Evolutionary conservation across 306 rosid species (phyloP).

Genomic region (Pyrus betulifolia): DNA sequence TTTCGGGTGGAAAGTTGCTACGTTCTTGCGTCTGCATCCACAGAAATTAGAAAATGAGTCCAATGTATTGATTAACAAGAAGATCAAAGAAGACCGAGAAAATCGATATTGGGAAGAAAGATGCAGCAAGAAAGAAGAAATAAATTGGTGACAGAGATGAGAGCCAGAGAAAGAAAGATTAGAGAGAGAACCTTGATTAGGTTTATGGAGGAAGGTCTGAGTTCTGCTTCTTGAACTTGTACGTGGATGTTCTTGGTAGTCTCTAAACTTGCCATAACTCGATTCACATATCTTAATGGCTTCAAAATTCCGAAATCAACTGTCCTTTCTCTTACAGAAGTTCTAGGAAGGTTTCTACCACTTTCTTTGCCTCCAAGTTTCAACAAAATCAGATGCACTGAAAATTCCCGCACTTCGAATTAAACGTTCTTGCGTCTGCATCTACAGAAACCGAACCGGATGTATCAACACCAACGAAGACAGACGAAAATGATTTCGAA

Average conservation of each 20-base stretch:
- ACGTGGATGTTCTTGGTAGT: background rate
- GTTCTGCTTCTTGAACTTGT: conserved; percentile 17
- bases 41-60: too few relatives aligned
- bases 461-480: background rate
- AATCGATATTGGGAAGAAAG: too few relatives aligned
- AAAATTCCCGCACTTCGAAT: background rate
- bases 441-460: too few relatives aligned
- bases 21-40: background rate
- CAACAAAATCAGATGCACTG: background rate
- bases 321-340: background rate
- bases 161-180: conserved; percentile 16
- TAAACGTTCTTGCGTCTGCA: background rate
- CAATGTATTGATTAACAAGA: too few relatives aligned
- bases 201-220: background rate
- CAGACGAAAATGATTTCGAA: background rate
- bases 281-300: background rate
- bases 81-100: too few relatives aligned
- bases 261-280: background rate
- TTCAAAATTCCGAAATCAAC: background rate
- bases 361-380: conserved; percentile 32
- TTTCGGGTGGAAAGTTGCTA: background rate
- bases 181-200: background rate
- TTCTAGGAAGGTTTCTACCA: background rate
- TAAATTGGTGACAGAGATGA: conserved; percentile 8
- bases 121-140: too few relatives aligned